Evolutionary conservation across 106 monocot species (phyloP).

Genomic region (Allium sativum): DNA sequence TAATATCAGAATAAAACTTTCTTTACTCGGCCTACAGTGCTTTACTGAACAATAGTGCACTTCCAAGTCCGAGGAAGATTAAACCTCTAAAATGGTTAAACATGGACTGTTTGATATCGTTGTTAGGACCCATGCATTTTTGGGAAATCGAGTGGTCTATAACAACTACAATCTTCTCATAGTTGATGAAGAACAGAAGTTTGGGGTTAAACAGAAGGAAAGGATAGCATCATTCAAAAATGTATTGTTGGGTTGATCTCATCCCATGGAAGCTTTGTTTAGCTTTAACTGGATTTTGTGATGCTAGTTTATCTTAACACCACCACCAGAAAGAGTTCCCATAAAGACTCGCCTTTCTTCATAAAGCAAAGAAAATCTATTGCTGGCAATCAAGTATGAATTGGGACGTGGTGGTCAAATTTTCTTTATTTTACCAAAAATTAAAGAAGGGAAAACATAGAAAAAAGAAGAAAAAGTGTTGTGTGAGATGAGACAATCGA

Average conservation of each 20-base stretch:
- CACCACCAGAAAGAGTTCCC: conserved; percentile 95
- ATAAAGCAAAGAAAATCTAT: conserved; percentile 58
- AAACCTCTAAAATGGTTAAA: conserved; percentile 61
- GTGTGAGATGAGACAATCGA: too few relatives aligned
- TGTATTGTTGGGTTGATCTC: conserved; percentile 93
- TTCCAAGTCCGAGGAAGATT: conserved; percentile 71
- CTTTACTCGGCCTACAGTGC: too few relatives aligned
- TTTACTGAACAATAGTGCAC: too few relatives aligned
- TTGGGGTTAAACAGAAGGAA: conserved; percentile 98
- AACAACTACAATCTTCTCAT: conserved; percentile 85
- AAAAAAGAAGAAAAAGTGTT: too few relatives aligned
- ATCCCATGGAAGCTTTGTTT: conserved; percentile 93
- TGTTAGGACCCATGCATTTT: conserved; percentile 93
- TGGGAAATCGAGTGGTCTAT: conserved; percentile 84
- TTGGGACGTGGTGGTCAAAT: conserved; percentile 86
- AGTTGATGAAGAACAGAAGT: conserved; percentile 98
- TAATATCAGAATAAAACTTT: too few relatives aligned
- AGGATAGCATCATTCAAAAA: conserved; percentile 93
- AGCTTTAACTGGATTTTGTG: conserved; percentile 97
- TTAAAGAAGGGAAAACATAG: too few relatives aligned
- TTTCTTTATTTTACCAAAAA: conserved; percentile 91
- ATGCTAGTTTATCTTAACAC: conserved; percentile 97
- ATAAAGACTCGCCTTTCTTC: conserved; percentile 68
- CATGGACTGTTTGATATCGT: conserved; percentile 68
- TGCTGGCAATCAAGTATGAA: conserved; percentile 72